These are phyloP conservation scores for Tylopilus felleus DNA, from an alignment of 768 basidiomycete species.

Conservation along the genomic window DNA sequence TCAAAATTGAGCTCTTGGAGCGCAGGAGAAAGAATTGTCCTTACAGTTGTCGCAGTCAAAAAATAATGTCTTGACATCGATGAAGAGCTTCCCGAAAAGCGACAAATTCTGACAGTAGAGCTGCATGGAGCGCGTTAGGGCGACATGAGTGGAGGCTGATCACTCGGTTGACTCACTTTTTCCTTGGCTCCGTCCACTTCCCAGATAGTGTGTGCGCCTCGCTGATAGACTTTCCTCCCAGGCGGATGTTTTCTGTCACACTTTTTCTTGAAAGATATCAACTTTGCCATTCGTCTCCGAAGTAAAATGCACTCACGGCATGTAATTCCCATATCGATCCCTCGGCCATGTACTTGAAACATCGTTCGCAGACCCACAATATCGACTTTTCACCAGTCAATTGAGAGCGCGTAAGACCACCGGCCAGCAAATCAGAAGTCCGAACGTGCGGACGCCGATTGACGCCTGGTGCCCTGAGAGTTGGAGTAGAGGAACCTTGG, in stretches of 20 bases:
- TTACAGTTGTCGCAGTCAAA: slow-evolving; percentile 86
- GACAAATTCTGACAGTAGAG: slow-evolving; percentile 95
- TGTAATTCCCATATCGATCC: slow-evolving; percentile 69
- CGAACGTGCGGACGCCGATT: slow-evolving; percentile 63
- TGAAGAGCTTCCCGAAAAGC: slow-evolving; percentile 97
- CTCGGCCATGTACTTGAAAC: slow-evolving; percentile 96
- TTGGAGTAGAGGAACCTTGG: slow-evolving; percentile 22
- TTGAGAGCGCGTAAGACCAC: slow-evolving; percentile 51
- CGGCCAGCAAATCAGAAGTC: slow-evolving; percentile 69
- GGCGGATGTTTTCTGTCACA: slow-evolving; percentile 76
- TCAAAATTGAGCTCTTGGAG: not conserved
- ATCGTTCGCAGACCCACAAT: slow-evolving; percentile 86
- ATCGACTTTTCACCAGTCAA: slow-evolving; percentile 45
- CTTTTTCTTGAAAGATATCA: slow-evolving; percentile 46
- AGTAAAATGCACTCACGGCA: slow-evolving; percentile 40
- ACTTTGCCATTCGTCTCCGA: not conserved
- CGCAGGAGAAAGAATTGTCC: slow-evolving; percentile 21
- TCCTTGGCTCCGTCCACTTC: slow-evolving; percentile 88
- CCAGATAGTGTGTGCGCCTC: slow-evolving; percentile 88
- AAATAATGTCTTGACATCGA: slow-evolving; percentile 94
- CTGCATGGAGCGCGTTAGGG: slow-evolving; percentile 39
- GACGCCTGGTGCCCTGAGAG: slow-evolving; percentile 49
- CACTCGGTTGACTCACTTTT: slow-evolving; percentile 54
- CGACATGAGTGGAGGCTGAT: not conserved
- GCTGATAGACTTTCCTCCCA: slow-evolving; percentile 85